Base-by-base conservation (phyloP, 2,329 filamentous ascomycete species). In the Zymoseptoria ardabiliae region DNA sequence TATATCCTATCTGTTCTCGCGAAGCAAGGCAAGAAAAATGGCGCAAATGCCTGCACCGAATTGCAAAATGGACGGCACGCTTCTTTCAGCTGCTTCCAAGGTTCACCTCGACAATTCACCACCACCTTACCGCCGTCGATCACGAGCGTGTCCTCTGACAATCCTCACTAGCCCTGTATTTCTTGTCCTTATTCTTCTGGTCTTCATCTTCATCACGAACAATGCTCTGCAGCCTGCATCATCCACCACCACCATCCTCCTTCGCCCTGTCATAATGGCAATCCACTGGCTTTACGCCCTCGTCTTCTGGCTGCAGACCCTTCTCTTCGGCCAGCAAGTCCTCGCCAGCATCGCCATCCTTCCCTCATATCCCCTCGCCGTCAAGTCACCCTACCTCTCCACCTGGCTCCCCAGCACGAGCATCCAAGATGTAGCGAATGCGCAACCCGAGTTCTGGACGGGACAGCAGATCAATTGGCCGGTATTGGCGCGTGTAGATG, bases 401-500 rank as follows among this genome's bases (percentile, higher is more conserved):
- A 66, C 72, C 23, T 74, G 72, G 72, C 65, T 74, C 1, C 70
- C 71, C 7, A 67, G 70, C n/a, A 61, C 67, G 20, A 56, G 65
- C 41, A 61, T 69, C 0, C 53, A 58, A 2, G 63, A 70, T 57
- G 56, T 69, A 9, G 66, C 71, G 2, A 63, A 61, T 1, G 66
- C 65, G 1, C 62, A 68, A 49, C 64, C 72, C 2, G 61, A 73
- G 50, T 74, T 74, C 59, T 74, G 72, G 72, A 59, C 65, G 2
- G 71, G 71, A n/a, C 65, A 70, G 54, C 48, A 61, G 4, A 58
- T 75, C 22, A 72, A 67, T 21, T 75, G 72, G 73, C 64, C 68
- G 23, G 63, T 74, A 2, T 55, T 74, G 50, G 72, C 68, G 10
- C 68, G 72, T 13, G 66, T 75, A 13, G 65, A 71, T 58, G 67